These are phyloP conservation scores for Terfezia boudieri DNA, from an alignment of 495 filamentous ascomycete species.

Conservation along the genomic window DNA sequence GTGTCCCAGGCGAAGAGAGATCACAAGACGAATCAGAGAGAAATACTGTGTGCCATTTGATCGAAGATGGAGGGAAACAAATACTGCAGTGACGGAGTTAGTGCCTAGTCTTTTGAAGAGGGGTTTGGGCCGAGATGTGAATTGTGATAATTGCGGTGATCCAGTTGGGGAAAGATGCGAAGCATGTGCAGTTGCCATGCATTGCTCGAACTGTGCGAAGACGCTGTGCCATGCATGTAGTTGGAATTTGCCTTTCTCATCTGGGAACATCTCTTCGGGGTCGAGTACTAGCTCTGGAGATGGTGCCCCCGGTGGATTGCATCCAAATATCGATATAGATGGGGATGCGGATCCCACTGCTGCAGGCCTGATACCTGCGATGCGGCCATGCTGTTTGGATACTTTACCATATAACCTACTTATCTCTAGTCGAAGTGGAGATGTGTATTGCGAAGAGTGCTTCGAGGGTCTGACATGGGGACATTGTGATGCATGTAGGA, in stretches of 20 bases:
- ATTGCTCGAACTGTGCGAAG: conserved; percentile 15
- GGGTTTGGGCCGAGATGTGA: conserved; percentile 9
- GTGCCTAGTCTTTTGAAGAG: conserved; percentile 11
- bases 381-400: conserved; percentile 11
- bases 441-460: conserved; percentile 15
- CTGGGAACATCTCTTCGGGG: conserved; percentile 8
- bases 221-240: conserved; percentile 17
- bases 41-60: conserved; percentile 19
- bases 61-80: conserved; percentile 15
- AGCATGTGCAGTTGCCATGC: conserved; percentile 19
- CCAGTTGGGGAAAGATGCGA: conserved; percentile 16
- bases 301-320: background rate
- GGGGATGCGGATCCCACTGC: conserved; percentile 1
- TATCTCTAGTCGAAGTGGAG: conserved; percentile 1
- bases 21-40: conserved; percentile 15
- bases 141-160: conserved; percentile 15
- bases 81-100: conserved; percentile 9
- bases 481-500: conserved; percentile 13
- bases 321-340: background rate
- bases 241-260: conserved; percentile 8
- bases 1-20: conserved; percentile 18
- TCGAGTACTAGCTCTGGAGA: conserved; percentile 1
- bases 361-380: conserved; percentile 10
- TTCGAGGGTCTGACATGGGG: conserved; percentile 10
- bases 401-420: conserved; percentile 10